These are phyloP conservation scores for Ophiognomonia clavigignenti-juglandacearum DNA, from an alignment of 2,329 filamentous ascomycete species.

Conservation along the genomic window DNA sequence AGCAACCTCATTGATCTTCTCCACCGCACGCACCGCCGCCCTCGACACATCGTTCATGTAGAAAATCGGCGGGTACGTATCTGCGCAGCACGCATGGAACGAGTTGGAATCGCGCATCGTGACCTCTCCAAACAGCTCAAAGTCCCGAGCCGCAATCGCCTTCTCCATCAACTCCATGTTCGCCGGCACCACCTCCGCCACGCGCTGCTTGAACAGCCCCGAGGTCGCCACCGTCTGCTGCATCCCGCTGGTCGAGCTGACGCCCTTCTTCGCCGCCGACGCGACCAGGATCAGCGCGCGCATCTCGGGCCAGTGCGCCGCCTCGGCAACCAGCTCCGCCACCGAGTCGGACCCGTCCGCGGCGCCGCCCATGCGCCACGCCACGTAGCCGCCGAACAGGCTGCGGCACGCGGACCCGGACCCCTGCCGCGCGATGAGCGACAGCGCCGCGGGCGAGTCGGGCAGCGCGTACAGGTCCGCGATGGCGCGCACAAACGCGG, in stretches of 20 bases:
- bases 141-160: slow-evolving; percentile 74
- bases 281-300: slow-evolving; percentile 86
- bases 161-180: slow-evolving; percentile 83
- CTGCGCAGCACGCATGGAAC: slow-evolving; percentile 92
- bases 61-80: slow-evolving; percentile 96
- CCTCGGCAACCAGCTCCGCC: slow-evolving; percentile 83
- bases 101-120: slow-evolving; percentile 97
- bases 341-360: slow-evolving; percentile 80
- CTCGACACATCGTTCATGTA: slow-evolving; percentile 95
- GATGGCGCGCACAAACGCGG: slow-evolving; percentile 74
- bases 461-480: slow-evolving; percentile 87
- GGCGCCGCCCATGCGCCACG: slow-evolving; percentile 77
- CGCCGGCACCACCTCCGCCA: slow-evolving; percentile 70
- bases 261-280: slow-evolving; percentile 91
- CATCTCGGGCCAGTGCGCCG: slow-evolving; percentile 93
- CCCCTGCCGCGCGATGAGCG: slow-evolving; percentile 84
- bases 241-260: slow-evolving; percentile 91
- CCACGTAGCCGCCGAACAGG: slow-evolving; percentile 92
- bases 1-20: slow-evolving; percentile 77
- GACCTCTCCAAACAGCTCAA: slow-evolving; percentile 78
- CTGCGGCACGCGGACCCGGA: slow-evolving; percentile 92
- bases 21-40: slow-evolving; percentile 82
- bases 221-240: slow-evolving; percentile 93
- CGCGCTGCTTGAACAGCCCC: slow-evolving; percentile 75
- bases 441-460: slow-evolving; percentile 76